Conservation (phyloP, 768 basidiomycete species). For the Phallus indusiatus region DNA sequence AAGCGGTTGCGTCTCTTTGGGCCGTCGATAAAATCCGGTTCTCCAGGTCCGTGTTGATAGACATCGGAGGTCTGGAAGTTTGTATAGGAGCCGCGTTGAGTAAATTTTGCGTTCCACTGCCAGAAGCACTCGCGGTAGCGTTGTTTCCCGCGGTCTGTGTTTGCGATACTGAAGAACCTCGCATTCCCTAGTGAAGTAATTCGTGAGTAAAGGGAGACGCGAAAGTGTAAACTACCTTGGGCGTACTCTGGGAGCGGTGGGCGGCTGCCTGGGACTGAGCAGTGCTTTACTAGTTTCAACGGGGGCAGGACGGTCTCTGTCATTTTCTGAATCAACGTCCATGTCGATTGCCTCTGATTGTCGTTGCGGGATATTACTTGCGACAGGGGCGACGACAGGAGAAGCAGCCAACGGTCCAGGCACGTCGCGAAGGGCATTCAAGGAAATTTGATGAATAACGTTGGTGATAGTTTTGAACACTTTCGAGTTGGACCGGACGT, state of each 20-base stretch:
- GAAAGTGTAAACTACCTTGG: too few relatives aligned
- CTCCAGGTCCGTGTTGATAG: too few relatives aligned
- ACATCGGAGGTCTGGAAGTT: not conserved
- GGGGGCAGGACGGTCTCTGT: too few relatives aligned
- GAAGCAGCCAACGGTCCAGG: not conserved
- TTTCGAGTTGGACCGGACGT: conserved; percentile 6
- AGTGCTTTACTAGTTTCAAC: too few relatives aligned
- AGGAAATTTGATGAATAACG: not conserved
- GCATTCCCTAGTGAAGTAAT: not conserved
- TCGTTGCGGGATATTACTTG: not conserved
- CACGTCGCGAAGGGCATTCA: not conserved
- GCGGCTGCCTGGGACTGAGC: too few relatives aligned
- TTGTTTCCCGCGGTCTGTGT: not conserved
- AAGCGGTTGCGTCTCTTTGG: too few relatives aligned
- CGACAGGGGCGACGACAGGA: not conserved
- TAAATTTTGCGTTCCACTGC: not conserved
- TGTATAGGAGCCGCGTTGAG: not conserved
- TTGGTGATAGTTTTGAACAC: conserved; percentile 6
- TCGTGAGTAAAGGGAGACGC: not conserved
- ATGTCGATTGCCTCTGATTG: not conserved
- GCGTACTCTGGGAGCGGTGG: too few relatives aligned
- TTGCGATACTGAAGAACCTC: not conserved
- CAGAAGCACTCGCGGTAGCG: not conserved
- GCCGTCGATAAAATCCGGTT: too few relatives aligned
- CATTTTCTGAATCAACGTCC: not conserved